These are phyloP conservation scores for Paracamarosporium sp. DNA, from an alignment of 2,329 filamentous ascomycete species.

Conservation along the genomic window DNA sequence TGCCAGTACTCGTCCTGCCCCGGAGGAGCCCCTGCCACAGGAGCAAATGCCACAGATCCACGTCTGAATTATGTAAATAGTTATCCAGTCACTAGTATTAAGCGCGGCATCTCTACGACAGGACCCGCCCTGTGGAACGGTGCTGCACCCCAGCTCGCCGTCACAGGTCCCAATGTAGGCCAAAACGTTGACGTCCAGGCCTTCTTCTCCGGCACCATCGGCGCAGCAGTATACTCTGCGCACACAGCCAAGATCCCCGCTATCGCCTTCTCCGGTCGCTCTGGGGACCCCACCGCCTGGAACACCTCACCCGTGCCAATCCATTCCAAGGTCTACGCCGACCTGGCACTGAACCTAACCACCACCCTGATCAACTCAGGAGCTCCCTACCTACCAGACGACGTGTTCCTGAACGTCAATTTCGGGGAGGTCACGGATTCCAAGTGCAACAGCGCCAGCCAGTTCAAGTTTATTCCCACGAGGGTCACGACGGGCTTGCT, in stretches of 20 bases:
- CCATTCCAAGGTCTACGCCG: slow-evolving; percentile 67
- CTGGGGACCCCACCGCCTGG: slow-evolving; percentile 60
- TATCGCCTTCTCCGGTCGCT: slow-evolving; percentile 71
- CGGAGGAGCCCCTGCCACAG: slow-evolving; percentile 61
- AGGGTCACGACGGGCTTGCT: slow-evolving; percentile 60
- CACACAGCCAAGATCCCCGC: slow-evolving; percentile 63
- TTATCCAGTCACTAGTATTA: slow-evolving; percentile 69
- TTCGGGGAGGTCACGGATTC: slow-evolving; percentile 61
- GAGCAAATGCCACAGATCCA: slow-evolving; percentile 62
- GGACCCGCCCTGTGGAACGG: slow-evolving; percentile 62
- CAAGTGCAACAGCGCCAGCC: slow-evolving; percentile 57
- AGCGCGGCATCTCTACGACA: slow-evolving; percentile 66
- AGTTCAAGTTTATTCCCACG: slow-evolving; percentile 70
- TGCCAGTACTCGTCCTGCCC: slow-evolving; percentile 71
- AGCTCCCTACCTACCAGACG: slow-evolving; percentile 67
- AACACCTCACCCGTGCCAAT: slow-evolving; percentile 54
- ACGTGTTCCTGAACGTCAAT: slow-evolving; percentile 73
- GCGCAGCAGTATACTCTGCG: slow-evolving; percentile 66
- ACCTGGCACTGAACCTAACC: slow-evolving; percentile 66
- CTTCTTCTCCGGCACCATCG: slow-evolving; percentile 71
- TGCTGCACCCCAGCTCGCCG: slow-evolving; percentile 64
- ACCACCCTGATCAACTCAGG: slow-evolving; percentile 62
- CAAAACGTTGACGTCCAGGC: slow-evolving; percentile 64
- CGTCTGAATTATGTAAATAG: slow-evolving; percentile 76
- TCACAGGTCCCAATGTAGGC: slow-evolving; percentile 69